A percentile compares a stretch with the other conserved stretches of the same genome.
phyloP scores from a whole-genome alignment of 2,329 filamentous ascomycete species.

The Septoria linicola region DNA sequence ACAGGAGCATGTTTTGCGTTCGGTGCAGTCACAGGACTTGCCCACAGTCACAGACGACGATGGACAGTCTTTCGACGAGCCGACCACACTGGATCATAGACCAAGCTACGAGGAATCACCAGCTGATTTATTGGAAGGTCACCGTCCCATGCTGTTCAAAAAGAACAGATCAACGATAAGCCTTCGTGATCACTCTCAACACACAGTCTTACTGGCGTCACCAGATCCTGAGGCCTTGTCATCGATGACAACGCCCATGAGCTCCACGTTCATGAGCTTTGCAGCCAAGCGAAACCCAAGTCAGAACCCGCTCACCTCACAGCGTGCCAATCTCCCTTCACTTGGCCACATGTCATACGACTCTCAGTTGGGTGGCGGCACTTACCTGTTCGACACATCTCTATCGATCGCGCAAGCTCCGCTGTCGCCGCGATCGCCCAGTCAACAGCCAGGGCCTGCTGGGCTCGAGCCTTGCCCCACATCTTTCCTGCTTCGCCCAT shows the following conservation, averaged over 20 bases:
- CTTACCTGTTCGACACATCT: slow-evolving; percentile 74
- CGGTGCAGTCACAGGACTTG: slow-evolving; percentile 36
- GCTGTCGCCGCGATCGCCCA: slow-evolving; percentile 34
- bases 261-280: slow-evolving; percentile 61
- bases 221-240: slow-evolving; percentile 61
- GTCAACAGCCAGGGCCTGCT: slow-evolving; percentile 61
- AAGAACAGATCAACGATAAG: slow-evolving; percentile 59
- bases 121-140: slow-evolving; percentile 25
- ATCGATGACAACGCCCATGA: slow-evolving; percentile 71
- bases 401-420: slow-evolving; percentile 28
- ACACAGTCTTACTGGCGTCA: slow-evolving; percentile 68
- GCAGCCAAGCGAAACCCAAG: slow-evolving; percentile 35
- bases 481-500: slow-evolving; percentile 84
- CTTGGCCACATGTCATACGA: slow-evolving; percentile 50
- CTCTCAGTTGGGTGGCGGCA: slow-evolving; percentile 64
- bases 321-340: slow-evolving; percentile 45
- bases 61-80: slow-evolving; percentile 12
- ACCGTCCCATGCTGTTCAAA: slow-evolving; percentile 38
- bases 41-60: slow-evolving; percentile 21
- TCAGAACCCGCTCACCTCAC: slow-evolving; percentile 33
- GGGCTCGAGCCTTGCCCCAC: slow-evolving; percentile 89
- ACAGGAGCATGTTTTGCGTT: slow-evolving; percentile 33
- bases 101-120: slow-evolving; percentile 30
- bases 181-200: slow-evolving; percentile 57
- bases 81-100: slow-evolving; percentile 23